Base-by-base conservation (phyloP, 2,329 filamentous ascomycete genomes). In the Dendryphion nanum region DNA sequence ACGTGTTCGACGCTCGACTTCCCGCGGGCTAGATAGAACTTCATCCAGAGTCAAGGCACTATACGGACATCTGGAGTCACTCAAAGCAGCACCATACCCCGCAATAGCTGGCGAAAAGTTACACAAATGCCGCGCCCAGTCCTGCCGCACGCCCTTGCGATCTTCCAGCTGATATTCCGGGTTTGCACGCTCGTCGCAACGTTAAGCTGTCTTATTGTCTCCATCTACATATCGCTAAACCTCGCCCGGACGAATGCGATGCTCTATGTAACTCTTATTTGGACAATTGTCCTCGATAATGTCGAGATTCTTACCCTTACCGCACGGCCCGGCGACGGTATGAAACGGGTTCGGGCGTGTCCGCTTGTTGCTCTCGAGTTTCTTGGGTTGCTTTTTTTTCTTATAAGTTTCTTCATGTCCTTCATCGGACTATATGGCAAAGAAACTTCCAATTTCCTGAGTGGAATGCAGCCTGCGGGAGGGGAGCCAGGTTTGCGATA, bases 271-370 rank as follows among this genome's bases (percentile, higher is more conserved):
- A 34, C 39, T 24, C 34, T 42, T 6, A n/a, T 40, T 16, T 43
- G 36, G 37, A 30, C 30, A 28, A 33, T 41, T 20, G 13, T 41
- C 21, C 35, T 45, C 16, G 47, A 46, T 30, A 36, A 42, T 37
- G 39, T 40, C 24, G 40, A 44, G 37, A 39, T 50, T 38, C 7
- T 44, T 20, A 28, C 44, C 19, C 40, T 50, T 20, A 30, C 26
- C 15, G 33, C 26, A 6, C 32, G 19, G 7, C 19, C 32, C 13
- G 33, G 30, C 6, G 33, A 40, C 30, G 33, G 33, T 18, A 37
- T 44, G 6, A 17, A 16, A 15, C 29, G 37, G 4, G 5, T 34
- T 13, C 26, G 6, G 2, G 10, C 34, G 20, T 39, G 30, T n/a
- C 30, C 30, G 6, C 29, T 39, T 6, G 3, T 39, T 8, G 14